Conservation (phyloP, 768 basidiomycete species). For the Leccinum disarticulatum region DNA sequence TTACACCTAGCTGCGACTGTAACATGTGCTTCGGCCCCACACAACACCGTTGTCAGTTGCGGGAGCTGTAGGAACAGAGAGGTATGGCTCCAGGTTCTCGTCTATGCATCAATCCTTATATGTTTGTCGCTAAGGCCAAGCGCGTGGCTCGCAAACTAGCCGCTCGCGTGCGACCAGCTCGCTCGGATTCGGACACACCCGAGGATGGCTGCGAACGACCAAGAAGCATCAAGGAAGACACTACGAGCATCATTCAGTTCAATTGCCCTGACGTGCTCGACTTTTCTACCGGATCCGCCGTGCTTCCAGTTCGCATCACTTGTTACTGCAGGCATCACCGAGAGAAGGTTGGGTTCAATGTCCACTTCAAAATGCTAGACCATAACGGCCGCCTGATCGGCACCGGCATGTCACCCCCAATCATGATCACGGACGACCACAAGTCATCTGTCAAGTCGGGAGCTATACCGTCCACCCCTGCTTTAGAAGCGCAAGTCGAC, state of each 20-base stretch:
- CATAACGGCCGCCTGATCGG: constrained; percentile 78
- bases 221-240: constrained; percentile 54
- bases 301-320: constrained; percentile 92
- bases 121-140: constrained; percentile 60
- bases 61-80: constrained; percentile 88
- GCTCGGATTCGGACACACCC: constrained; percentile 70
- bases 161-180: constrained; percentile 74
- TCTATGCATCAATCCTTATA: constrained; percentile 8
- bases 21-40: constrained; percentile 78
- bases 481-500: constrained; percentile 43
- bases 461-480: constrained; percentile 31
- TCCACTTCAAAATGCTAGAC: constrained; percentile 85
- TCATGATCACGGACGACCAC: constrained; percentile 99
- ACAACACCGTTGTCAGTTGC: constrained; percentile 76
- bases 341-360: constrained; percentile 92
- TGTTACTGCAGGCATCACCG: constrained; percentile 99
- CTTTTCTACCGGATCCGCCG: constrained; percentile 81
- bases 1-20: constrained; percentile 73
- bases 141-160: constrained; percentile 88
- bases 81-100: constrained; percentile 40
- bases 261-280: constrained; percentile 91
- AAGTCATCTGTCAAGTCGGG: constrained; percentile 61
- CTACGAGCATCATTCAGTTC: constrained; percentile 89
- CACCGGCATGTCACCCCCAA: constrained; percentile 78
- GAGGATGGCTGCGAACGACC: constrained; percentile 54